Percentiles rank a stretch among this genome's conserved stretches.
phyloP scores from a whole-genome alignment of 345 rosid species.

The Bretschneidera sinensis region DNA sequence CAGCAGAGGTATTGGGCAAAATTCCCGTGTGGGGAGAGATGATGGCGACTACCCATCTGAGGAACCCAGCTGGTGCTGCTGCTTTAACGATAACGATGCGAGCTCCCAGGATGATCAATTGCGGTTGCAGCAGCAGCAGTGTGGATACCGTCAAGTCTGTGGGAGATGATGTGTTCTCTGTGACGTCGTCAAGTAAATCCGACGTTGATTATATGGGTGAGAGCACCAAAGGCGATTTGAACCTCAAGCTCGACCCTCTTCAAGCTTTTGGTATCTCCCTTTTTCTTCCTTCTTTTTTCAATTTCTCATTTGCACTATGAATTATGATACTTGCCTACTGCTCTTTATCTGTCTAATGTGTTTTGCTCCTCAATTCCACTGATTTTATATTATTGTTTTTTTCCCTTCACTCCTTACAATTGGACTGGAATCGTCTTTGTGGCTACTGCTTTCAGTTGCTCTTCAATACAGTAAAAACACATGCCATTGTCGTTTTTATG shows the following conservation, averaged over 20 bases:
- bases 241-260: constrained; percentile 62
- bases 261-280: constrained; percentile 42
- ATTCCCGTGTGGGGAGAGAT: constrained; percentile 19
- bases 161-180: constrained; percentile 58
- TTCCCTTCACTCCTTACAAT: background rate
- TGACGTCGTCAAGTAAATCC: constrained; percentile 53
- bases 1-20: constrained; percentile 15
- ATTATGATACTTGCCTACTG: background rate
- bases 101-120: constrained; percentile 26
- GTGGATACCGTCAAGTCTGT: constrained; percentile 11
- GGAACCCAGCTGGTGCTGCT: constrained; percentile 7
- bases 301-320: background rate
- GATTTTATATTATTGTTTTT: background rate
- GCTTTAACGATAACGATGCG: constrained; percentile 7
- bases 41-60: constrained; percentile 10
- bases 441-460: background rate
- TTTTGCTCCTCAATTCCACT: background rate
- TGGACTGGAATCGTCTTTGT: background rate
- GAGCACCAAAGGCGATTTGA: constrained; percentile 94
- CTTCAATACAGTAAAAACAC: background rate
- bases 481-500: background rate
- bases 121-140: constrained; percentile 26
- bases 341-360: background rate
- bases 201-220: constrained; percentile 92
- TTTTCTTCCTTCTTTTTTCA: background rate